These are phyloP conservation scores for Tuber umbilicatum DNA, from an alignment of 495 filamentous ascomycete genomes.

Conservation along the genomic window DNA sequence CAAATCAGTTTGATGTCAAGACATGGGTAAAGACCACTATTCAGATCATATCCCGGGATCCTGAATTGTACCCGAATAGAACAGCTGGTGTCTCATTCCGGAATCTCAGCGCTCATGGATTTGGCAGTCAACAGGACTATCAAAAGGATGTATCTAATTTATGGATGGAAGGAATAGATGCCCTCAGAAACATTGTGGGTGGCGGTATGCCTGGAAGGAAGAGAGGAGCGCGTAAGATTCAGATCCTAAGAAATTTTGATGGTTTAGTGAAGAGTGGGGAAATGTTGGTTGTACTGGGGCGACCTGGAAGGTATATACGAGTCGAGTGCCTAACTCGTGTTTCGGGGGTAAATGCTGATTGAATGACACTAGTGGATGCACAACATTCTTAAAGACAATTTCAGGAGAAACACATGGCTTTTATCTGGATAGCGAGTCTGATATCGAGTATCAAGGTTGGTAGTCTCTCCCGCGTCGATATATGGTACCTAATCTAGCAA, in stretches of 20 bases:
- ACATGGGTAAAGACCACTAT: conserved; percentile 55
- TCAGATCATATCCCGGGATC: conserved; percentile 44
- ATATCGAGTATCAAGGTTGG: conserved; percentile 70
- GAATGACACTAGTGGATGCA: conserved; percentile 55
- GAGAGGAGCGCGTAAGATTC: conserved; percentile 54
- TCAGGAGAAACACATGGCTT: conserved; percentile 70
- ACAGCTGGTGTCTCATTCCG: conserved; percentile 53
- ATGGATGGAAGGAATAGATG: conserved; percentile 52
- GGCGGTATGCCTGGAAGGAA: conserved; percentile 40
- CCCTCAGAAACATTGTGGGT: conserved; percentile 49
- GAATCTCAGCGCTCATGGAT: conserved; percentile 70
- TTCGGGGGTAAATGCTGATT: conserved; percentile 6
- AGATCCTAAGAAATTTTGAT: conserved; percentile 72
- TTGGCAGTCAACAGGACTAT: conserved; percentile 68
- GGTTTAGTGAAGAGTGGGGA: conserved; percentile 69
- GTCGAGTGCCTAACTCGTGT: not conserved
- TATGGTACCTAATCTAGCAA: conserved; percentile 30
- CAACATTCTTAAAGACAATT: conserved; percentile 73
- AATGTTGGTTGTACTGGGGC: conserved; percentile 73
- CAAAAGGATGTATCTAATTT: conserved; percentile 67
- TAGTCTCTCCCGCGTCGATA: conserved; percentile 15
- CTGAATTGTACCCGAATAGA: conserved; percentile 47
- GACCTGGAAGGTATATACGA: conserved; percentile 52
- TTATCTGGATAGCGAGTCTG: conserved; percentile 55
- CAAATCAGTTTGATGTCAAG: conserved; percentile 50